Base-by-base conservation (phyloP, 169 alveolate genomes). In the Cryptosporidium felis region DNA sequence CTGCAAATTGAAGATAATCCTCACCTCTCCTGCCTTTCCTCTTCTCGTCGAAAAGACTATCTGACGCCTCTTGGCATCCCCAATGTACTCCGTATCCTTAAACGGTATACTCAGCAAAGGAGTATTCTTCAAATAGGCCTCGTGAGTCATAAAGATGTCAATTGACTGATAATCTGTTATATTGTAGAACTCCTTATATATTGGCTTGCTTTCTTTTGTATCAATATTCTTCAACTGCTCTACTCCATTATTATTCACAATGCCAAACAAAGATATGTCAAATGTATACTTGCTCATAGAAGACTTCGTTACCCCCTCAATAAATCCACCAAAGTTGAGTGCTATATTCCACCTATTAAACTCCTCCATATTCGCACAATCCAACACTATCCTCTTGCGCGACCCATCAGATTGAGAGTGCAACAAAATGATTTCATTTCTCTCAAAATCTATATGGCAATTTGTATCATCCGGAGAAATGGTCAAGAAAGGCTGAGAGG, bases 201-300 rank as follows among this genome's bases (percentile, higher is more conserved):
- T 53, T 53, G 85, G 58, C 14, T 56, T 74, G 23, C 16, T 47
- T 21, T 74, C 85, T 38, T 56, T 74, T 30, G 85, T 74, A 30
- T 74, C 74, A 74, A 36, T 30, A 18, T 49, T 53, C 42, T 28
- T 32, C 6, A 53, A 53, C 14, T 49, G 60, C 12, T 74, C 85
- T 5, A 18, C 14, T 51, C 85, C 85, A 46, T 65, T 65, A 14
- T 44, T 32, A 14, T 47, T 44, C 3, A 28, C 59, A 8, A 65
- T 53, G 8, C 61, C 62, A 74, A 74, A 74, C 28, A 74, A 49
- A 14, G 74, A 53, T 16, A 74, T 74, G 41, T 56, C 74, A 56
- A 74, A 74, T 14, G 85, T 74, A 74, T 74, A 74, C 42, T 74
- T 74, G 40, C 85, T 74, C 85, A 74, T 74, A 51, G 53, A 74